Base-by-base conservation (phyloP, 2,329 filamentous ascomycete genomes). In the Verticillium dahliae region DNA sequence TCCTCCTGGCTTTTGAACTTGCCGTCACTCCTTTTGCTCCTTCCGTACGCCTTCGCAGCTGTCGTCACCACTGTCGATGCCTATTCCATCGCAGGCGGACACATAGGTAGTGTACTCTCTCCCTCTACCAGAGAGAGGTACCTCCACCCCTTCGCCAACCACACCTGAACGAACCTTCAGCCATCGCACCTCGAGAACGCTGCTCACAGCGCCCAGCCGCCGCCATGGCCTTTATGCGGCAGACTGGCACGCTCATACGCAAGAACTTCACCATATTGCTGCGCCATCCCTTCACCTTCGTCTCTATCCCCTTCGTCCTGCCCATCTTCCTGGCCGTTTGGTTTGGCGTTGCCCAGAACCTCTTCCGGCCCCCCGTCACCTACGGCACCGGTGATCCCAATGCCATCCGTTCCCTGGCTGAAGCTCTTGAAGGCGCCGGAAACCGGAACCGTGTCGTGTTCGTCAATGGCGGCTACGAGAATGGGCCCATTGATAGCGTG, bases 361-460 rank as follows among this genome's bases (percentile, higher is more conserved):
- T 97, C 65, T 94, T 96, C 69, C 84, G 93, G 3, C 18, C 91
- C 1, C 89, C 90, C 1, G 89, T 90, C 1, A 77, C 82, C 3
- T 96, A 83, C 69, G 93, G 93, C 55, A 86, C 97, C 66, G 90
- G 88, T 55, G 71, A 80, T 0, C 73, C 85, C 0, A 78, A 75
- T 6, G 80, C 86, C 0, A 75, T 97, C 64, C 84, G 87, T 62
- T 82, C 84, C 11, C 81, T 96, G 9, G 33, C 58, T 22, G 31
- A 59, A 34, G 58, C 58, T 2, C 58, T 59, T 6, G 31, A 34
- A 22, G 58, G 50, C 6, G 50, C 58, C 7, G 39, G 34, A 31
- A 61, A 58, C 0, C 82, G 90, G 65, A 75, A 90, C 67, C 91
- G 85, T 58, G 78, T 97, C 14, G 87, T 88, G 13, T 91, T 97